phyloP scores from a whole-genome alignment of 2,329 filamentous ascomycete genomes.

The Volutella citrinella region DNA sequence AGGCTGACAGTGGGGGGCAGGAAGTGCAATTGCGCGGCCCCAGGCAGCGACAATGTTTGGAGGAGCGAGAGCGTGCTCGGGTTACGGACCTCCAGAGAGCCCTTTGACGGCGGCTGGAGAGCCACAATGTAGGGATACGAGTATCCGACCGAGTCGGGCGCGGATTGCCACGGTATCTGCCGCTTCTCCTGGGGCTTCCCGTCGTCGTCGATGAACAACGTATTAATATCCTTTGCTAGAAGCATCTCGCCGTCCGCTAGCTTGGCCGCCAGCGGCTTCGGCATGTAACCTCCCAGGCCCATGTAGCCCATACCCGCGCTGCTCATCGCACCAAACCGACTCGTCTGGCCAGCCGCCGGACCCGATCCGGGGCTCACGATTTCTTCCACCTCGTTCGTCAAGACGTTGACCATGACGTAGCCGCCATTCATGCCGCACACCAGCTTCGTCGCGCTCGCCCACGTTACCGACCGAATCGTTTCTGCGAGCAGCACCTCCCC shows the following conservation, averaged over 20 bases:
- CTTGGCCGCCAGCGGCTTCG: constrained; percentile 82
- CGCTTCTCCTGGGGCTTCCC: constrained; percentile 79
- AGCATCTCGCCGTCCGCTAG: constrained; percentile 81
- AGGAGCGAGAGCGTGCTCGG: constrained; percentile 87
- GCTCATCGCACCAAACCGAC: constrained; percentile 78
- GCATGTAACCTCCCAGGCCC: constrained; percentile 87
- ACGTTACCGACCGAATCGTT: constrained; percentile 83
- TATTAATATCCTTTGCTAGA: constrained; percentile 97
- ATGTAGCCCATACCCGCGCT: constrained; percentile 94
- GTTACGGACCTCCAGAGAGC: constrained; percentile 85
- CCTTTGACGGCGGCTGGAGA: constrained; percentile 78
- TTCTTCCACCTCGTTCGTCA: constrained; percentile 70
- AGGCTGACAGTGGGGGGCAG: constrained; percentile 89
- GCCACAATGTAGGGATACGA: constrained; percentile 95
- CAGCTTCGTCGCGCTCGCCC: constrained; percentile 83
- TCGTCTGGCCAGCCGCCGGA: constrained; percentile 60
- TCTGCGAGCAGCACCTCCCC: constrained; percentile 77
- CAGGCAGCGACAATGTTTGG: constrained; percentile 79
- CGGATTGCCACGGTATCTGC: constrained; percentile 87
- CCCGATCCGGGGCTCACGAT: constrained; percentile 75
- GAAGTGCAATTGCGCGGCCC: constrained; percentile 82
- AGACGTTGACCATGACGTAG: constrained; percentile 84
- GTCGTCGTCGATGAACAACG: constrained; percentile 81
- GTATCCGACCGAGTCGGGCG: constrained; percentile 89
- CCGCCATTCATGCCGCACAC: constrained; percentile 89